These are phyloP conservation scores for Boletus reticuloceps DNA, from an alignment of 768 basidiomycete species.

Conservation along the genomic window DNA sequence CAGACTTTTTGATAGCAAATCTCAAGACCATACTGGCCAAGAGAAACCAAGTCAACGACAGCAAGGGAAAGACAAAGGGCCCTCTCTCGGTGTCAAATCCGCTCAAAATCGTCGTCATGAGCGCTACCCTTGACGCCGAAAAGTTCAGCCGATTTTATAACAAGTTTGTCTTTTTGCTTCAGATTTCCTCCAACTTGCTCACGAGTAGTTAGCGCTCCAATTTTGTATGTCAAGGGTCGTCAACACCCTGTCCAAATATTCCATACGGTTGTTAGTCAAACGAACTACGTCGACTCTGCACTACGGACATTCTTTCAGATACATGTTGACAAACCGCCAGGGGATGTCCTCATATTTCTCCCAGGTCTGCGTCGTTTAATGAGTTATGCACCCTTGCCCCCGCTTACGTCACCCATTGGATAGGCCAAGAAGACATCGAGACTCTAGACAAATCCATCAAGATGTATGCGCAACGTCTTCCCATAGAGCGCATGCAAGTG, in stretches of 20 bases:
- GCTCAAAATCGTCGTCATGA: constrained; percentile 95
- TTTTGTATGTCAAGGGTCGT: constrained; percentile 89
- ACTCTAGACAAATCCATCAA: constrained; percentile 73
- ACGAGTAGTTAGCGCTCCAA: constrained; percentile 60
- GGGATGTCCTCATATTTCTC: constrained; percentile 92
- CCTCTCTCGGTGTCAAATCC: constrained; percentile 46
- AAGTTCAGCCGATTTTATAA: constrained; percentile 89
- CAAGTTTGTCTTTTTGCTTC: constrained; percentile 49
- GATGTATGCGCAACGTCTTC: constrained; percentile 66
- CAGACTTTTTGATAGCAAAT: constrained; percentile 89
- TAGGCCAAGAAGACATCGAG: constrained; percentile 97
- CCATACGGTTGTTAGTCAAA: constrained; percentile 68
- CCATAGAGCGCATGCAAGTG: constrained; percentile 53
- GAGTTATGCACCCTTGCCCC: neutral
- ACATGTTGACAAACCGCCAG: constrained; percentile 73
- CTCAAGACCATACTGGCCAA: constrained; percentile 76
- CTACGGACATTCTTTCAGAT: constrained; percentile 94
- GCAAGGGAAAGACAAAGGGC: constrained; percentile 43
- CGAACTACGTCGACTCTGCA: constrained; percentile 87
- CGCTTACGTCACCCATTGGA: neutral
- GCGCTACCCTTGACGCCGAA: constrained; percentile 94
- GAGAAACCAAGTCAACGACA: constrained; percentile 51
- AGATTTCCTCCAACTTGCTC: neutral
- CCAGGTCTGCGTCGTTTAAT: constrained; percentile 50
- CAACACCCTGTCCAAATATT: constrained; percentile 89